Base-by-base conservation (phyloP, 2,329 filamentous ascomycete species). In the Exophiala calicioides region DNA sequence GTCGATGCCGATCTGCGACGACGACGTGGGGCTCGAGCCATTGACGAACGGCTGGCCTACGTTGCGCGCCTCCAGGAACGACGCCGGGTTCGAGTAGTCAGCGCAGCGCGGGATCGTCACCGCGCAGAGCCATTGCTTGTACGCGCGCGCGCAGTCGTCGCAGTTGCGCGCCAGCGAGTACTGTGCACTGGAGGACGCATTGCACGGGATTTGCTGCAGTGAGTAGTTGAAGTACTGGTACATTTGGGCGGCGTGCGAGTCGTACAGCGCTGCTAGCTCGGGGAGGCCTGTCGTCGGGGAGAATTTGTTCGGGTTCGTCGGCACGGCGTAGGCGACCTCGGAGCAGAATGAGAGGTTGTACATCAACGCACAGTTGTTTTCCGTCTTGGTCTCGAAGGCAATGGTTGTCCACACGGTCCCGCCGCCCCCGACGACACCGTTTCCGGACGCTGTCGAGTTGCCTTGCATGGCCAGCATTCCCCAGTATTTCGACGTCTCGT, bases 71-170 rank as follows among this genome's bases (percentile, higher is more conserved):
- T 83, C 79, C 2, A 89, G 76, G 61, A 72, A 82, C 1, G 73
- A 42, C 10, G 74, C 72, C 1, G 65, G 60, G 37, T 75, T 80
- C 39, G 77, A 80, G 60, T 87, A 93, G 69, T 96, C 91, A 61
- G 88, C 85, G 71, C 93, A 98, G 21, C 90, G 86, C 1, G 93
- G 93, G 52, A 98, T 93, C 12, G 83, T 86, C 20, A 97, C 90
- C 18, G 88, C 86, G 71, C 93, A 98, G 15, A 98, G 82, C 93
- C 93, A 98, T 61, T 83, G 76, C 66, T 94, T 96, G 77, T 98
- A 98, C 6, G 89, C 88, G 1, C 65, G 62, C 12, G 75, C 80
- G 68, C 93, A 98, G 66, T 94, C 79, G 32, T 73, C 67, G 72
- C 93, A 98, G 57, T 69, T 80, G 31, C 83, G 80, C 1, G 82